phyloP scores from a whole-genome alignment of 345 rosid species.

The Barbarea vulgaris region DNA sequence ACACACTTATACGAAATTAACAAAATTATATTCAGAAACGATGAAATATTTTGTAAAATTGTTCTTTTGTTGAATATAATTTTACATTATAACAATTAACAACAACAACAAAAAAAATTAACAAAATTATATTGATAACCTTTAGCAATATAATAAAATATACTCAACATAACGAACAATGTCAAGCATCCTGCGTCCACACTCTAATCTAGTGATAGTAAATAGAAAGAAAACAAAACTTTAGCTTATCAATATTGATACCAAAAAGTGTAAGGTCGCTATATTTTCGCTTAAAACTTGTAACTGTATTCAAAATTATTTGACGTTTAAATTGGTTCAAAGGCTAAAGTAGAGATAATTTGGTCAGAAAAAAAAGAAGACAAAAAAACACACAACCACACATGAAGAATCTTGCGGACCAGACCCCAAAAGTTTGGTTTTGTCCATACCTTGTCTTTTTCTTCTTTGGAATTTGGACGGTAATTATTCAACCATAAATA shows the following conservation, averaged over 20 bases:
- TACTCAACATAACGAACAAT: constrained; percentile 9
- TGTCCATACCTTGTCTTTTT: constrained; percentile 40
- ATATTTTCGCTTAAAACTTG: not conserved
- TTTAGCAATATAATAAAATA: constrained; percentile 13
- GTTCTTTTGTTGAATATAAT: no score
- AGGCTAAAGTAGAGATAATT: constrained; percentile 2
- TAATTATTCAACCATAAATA: not conserved
- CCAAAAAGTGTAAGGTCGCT: not conserved
- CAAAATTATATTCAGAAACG: not conserved
- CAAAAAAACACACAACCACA: constrained; percentile 34
- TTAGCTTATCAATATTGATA: not conserved
- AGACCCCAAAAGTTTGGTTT: constrained; percentile 37
- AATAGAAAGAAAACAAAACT: not conserved
- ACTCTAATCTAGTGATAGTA: not conserved
- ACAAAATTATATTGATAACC: not conserved
- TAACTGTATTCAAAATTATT: not conserved
- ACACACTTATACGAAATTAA: not conserved
- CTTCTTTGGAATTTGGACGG: constrained; percentile 19
- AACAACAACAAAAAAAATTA: no score
- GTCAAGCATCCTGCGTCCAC: constrained; percentile 9
- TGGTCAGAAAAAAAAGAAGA: constrained; percentile 20
- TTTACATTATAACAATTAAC: no score
- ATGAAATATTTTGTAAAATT: no score
- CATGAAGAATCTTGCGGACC: constrained; percentile 34
- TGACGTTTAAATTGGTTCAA: constrained; percentile 5